A percentile compares a stretch with the other conserved stretches of the same genome.
Evolutionary conservation across 768 basidiomycete genomes (phyloP).

Genomic region (Trametes maxima): DNA sequence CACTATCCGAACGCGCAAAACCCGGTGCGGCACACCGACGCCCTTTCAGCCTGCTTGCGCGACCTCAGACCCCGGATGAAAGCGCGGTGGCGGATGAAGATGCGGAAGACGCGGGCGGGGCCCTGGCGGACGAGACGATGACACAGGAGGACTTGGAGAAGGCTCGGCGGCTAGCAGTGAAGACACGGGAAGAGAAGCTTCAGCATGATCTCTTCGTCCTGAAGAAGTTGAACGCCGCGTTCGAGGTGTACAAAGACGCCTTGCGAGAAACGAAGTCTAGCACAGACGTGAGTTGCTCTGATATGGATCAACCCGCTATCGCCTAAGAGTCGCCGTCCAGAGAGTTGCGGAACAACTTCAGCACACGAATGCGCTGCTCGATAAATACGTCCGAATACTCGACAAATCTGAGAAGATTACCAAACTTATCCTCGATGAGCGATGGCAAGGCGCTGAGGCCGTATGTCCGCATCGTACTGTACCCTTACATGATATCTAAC

Average conservation of each 20-base stretch:
- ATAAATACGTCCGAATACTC: conserved; percentile 73
- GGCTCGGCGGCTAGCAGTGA: conserved; percentile 34
- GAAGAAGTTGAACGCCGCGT: conserved; percentile 70
- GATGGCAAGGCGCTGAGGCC: conserved; percentile 73
- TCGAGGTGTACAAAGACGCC: conserved; percentile 69
- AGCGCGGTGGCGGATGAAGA: conserved; percentile 26
- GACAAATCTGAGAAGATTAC: conserved; percentile 70
- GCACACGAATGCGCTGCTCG: conserved; percentile 72
- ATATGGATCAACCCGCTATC: neutral
- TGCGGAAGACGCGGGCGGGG: conserved; percentile 18
- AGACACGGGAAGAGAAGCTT: conserved; percentile 68
- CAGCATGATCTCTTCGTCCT: conserved; percentile 74
- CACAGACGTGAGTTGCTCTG: conserved; percentile 58
- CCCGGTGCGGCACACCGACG: conserved; percentile 18
- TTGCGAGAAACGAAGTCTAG: conserved; percentile 62
- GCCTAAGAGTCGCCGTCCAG: conserved; percentile 29
- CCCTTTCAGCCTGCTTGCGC: conserved; percentile 38
- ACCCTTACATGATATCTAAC: neutral
- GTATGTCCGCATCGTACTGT: conserved; percentile 43
- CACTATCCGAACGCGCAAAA: conserved; percentile 39
- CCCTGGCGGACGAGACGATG: conserved; percentile 30
- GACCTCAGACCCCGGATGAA: conserved; percentile 24
- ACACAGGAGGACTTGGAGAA: conserved; percentile 31
- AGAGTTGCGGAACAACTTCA: conserved; percentile 66
- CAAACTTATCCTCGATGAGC: conserved; percentile 72